Conservation (phyloP, 495 filamentous ascomycete genomes). For the Cudoniella acicularis region DNA sequence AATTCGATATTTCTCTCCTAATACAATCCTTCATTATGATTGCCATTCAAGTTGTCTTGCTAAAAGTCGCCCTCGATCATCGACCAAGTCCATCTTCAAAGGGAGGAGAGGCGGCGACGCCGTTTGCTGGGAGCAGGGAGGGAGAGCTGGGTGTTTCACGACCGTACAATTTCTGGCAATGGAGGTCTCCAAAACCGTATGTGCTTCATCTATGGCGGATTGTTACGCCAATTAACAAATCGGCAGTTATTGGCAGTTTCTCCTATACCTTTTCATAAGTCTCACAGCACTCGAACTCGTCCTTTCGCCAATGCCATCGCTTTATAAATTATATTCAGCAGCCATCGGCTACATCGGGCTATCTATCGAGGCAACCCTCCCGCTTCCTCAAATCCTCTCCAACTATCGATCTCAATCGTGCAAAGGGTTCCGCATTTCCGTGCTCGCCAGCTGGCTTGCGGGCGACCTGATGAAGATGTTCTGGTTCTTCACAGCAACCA, state of each 20-base stretch:
- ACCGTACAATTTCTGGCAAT: conserved; percentile 94
- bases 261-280: conserved; percentile 63
- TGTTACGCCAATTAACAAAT: not conserved
- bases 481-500: conserved; percentile 76
- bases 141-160: conserved; percentile 47
- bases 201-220: conserved; percentile 25
- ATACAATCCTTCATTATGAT: conserved; percentile 88
- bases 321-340: conserved; percentile 63
- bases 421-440: conserved; percentile 84
- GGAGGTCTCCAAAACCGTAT: conserved; percentile 75
- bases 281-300: conserved; percentile 69
- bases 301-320: conserved; percentile 53
- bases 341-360: conserved; percentile 81
- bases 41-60: conserved; percentile 70
- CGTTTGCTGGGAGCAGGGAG: conserved; percentile 54
- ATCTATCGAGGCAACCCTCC: conserved; percentile 82
- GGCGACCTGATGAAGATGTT: conserved; percentile 96
- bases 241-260: conserved; percentile 80
- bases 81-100: conserved; percentile 62
- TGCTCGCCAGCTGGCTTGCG: conserved; percentile 81
- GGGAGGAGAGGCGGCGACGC: conserved; percentile 50
- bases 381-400: conserved; percentile 80
- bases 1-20: conserved; percentile 75
- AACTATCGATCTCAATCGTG: conserved; percentile 78
- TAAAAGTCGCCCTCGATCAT: conserved; percentile 88